phyloP scores from a whole-genome alignment of 139 green algal species.

The Pseudopediastrum boryanum region DNA sequence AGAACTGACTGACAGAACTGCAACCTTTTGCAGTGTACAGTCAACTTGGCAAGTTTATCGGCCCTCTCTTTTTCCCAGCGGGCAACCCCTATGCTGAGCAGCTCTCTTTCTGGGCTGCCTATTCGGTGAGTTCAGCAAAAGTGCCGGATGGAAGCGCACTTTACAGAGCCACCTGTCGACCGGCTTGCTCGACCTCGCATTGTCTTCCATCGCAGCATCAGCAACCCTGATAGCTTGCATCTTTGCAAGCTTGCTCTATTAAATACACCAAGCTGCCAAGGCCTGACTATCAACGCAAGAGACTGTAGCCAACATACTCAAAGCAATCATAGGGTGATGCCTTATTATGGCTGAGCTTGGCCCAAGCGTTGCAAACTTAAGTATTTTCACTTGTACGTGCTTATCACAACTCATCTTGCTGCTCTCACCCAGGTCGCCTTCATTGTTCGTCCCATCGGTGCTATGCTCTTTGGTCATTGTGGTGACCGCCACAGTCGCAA shows the following conservation, averaged over 20 bases:
- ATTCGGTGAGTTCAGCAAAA: background rate
- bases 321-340: no score
- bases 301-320: no score
- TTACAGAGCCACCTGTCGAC: background rate
- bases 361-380: no score
- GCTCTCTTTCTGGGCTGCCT: slow-evolving; percentile 20
- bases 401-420: background rate
- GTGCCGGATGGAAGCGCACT: background rate
- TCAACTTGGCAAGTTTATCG: slow-evolving; percentile 12
- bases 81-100: slow-evolving; percentile 16
- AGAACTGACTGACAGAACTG: no score
- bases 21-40: background rate
- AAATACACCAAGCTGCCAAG: no score
- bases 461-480: slow-evolving; percentile 9
- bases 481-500: slow-evolving; percentile 12
- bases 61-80: slow-evolving; percentile 12
- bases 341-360: no score
- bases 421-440: background rate
- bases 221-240: background rate
- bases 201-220: background rate
- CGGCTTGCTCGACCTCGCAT: background rate
- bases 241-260: no score
- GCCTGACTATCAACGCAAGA: no score
- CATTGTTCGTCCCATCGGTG: slow-evolving; percentile 11
- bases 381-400: no score